Conservation (phyloP, 257 asterid species). For the Penstemon newberryi region DNA sequence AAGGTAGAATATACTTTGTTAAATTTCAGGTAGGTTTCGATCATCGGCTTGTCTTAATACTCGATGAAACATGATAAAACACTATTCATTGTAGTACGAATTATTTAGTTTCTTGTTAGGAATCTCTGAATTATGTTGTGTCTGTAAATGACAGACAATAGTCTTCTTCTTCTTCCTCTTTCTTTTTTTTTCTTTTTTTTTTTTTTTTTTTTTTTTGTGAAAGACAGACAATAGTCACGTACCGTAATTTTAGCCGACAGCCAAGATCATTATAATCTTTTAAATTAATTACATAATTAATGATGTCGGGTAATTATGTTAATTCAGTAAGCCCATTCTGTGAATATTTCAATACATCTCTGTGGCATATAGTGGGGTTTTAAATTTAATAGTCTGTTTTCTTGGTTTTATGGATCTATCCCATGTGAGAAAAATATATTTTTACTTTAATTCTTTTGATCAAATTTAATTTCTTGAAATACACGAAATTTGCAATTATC, state of each 20-base stretch:
- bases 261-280: conserved; percentile 30
- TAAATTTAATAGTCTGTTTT: conserved; percentile 28
- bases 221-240: conserved; percentile 29
- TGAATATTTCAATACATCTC: conserved; percentile 25
- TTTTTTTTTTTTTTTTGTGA: too few relatives aligned
- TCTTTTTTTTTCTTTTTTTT: too few relatives aligned
- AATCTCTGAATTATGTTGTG: conserved; percentile 45
- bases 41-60: conserved; percentile 18
- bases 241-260: conserved; percentile 54
- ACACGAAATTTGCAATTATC: too few relatives aligned
- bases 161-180: conserved; percentile 1
- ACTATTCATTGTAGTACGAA: conserved; percentile 22
- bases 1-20: too few relatives aligned
- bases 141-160: conserved; percentile 36
- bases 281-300: conserved; percentile 22
- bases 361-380: conserved; percentile 36
- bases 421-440: conserved; percentile 29
- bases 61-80: conserved; percentile 21
- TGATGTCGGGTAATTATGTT: conserved; percentile 17
- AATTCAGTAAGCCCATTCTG: conserved; percentile 31
- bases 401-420: conserved; percentile 13
- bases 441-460: not conserved
- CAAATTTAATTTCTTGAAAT: not conserved
- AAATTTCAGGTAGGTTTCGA: too few relatives aligned
- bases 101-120: conserved; percentile 44